Conservation (phyloP, 208 protist species). For the Trypanosomatidae sp. region DNA sequence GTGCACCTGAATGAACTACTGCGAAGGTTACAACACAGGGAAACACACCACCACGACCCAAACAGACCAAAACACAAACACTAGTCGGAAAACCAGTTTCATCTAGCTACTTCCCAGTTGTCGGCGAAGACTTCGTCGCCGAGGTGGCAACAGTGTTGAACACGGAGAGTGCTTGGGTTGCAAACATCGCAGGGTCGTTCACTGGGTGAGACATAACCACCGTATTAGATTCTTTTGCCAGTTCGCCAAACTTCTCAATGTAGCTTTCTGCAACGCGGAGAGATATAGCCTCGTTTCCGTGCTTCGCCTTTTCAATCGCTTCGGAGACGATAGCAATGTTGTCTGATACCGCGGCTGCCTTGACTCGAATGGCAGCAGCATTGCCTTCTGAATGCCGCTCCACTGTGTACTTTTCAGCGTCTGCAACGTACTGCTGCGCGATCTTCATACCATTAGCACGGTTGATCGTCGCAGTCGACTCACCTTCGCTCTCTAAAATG, state of each 20-base stretch:
- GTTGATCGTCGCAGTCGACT: slow-evolving; percentile 87
- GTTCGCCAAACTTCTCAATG: slow-evolving; percentile 88
- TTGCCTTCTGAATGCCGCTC: slow-evolving; percentile 26
- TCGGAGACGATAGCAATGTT: slow-evolving; percentile 63
- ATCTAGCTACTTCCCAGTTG: slow-evolving; percentile 1
- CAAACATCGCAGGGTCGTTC: slow-evolving; percentile 85
- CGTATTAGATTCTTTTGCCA: slow-evolving; percentile 94
- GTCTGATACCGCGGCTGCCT: slow-evolving; percentile 64
- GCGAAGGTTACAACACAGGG: background rate
- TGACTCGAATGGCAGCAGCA: slow-evolving; percentile 47
- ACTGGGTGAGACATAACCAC: slow-evolving; percentile 94
- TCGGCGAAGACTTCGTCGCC: slow-evolving; percentile 22
- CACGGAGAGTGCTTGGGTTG: slow-evolving; percentile 91
- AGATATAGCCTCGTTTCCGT: slow-evolving; percentile 69
- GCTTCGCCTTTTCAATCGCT: slow-evolving; percentile 38
- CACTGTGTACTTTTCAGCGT: slow-evolving; percentile 85
- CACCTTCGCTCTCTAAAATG: slow-evolving; percentile 95
- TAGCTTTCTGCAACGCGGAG: slow-evolving; percentile 93
- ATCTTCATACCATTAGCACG: slow-evolving; percentile 85
- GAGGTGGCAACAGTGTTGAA: slow-evolving; percentile 67
- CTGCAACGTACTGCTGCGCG: slow-evolving; percentile 85
- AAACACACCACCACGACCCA: background rate
- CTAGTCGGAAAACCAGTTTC: background rate
- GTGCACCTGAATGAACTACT: background rate
- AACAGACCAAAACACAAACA: slow-evolving; percentile 1